Base-by-base conservation (phyloP, 768 basidiomycete species). In the Kwoniella dejecticola region DNA sequence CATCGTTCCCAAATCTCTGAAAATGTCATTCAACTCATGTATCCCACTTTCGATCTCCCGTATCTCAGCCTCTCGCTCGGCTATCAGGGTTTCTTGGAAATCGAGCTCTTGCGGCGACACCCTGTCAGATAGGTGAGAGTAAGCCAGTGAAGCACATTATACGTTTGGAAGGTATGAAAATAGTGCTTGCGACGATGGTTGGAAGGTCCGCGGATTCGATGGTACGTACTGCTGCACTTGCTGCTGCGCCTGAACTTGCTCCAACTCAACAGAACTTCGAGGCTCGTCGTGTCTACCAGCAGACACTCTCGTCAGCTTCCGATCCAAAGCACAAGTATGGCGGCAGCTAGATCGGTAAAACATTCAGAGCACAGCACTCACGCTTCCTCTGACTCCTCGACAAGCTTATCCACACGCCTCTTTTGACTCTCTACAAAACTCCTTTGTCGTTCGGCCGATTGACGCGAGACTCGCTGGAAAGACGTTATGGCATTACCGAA, bases 41-140 rank as follows among this genome's bases (percentile, higher is more conserved):
- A 99, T 97, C 6, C 96, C 95, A 6, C 86, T 87, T 79, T 99
- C 96, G 52, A 99, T 99, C 75, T 97, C 93, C 52, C 89, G 86
- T 56, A 98, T 98, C 72, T 98, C 96, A 0, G 83, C 83, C 77
- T 99, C 95, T 17, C 96, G 88, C 75, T 99, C 96, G 52, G 89
- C 87, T 54, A 96, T 92, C 36, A 98, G 81, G 10, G 91, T 90
- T 76, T 99, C 95, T 78, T 98, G 96, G 76, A 94, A 94, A 13
- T 91, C 91, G 23, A 98, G 84, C 79, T 97, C 95, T 46, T 79
- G 77, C 0, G 73, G 55, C 8, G 77, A 67, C 10, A 79, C 75
- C 61, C 72, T 76, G 53, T 38, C 31, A 30, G 2, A 33, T 19
- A 30, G 31, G 27, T 7, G 13, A 48, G 21, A 48, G 7, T 46